A percentile compares a stretch with the other conserved stretches of the same genome.
Conservation (phyloP, 768 basidiomycete genomes). For the Lentinula detonsa region DNA sequence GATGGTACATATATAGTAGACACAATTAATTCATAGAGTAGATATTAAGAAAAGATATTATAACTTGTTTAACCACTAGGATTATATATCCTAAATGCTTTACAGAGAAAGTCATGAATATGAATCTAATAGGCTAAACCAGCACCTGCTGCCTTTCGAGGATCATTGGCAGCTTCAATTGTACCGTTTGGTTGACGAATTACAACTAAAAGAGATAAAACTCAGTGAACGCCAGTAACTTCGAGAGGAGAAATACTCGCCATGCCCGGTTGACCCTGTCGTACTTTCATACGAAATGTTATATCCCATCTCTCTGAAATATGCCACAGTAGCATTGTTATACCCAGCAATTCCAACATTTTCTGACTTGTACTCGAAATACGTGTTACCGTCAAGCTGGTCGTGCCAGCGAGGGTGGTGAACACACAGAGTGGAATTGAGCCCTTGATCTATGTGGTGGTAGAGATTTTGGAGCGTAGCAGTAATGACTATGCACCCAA, state of each 20-base stretch:
- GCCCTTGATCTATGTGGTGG: slow-evolving; percentile 26
- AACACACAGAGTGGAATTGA: slow-evolving; percentile 14
- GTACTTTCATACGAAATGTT: slow-evolving; percentile 9
- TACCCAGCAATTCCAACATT: slow-evolving; percentile 12
- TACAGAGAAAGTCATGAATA: too few species aligned
- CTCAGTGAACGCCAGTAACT: too few species aligned
- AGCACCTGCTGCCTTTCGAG: slow-evolving; percentile 9
- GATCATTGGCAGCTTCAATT: slow-evolving; percentile 9
- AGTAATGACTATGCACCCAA: slow-evolving; percentile 20
- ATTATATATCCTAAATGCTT: too few species aligned
- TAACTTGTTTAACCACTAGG: too few species aligned
- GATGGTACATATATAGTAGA: too few species aligned
- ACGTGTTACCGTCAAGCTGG: slow-evolving; percentile 16
- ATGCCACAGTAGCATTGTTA: slow-evolving; percentile 12
- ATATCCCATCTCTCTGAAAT: slow-evolving; percentile 12
- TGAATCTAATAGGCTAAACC: slow-evolving; percentile 1
- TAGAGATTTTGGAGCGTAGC: slow-evolving; percentile 28
- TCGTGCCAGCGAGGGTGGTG: slow-evolving; percentile 20
- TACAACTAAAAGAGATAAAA: slow-evolving; percentile 3
- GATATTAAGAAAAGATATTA: too few species aligned
- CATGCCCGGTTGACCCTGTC: slow-evolving; percentile 9
- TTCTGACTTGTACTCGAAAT: slow-evolving; percentile 14
- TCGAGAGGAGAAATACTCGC: not conserved
- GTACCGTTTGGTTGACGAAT: slow-evolving; percentile 8
- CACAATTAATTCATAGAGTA: too few species aligned